These are phyloP conservation scores for Medicago lupulina DNA, from an alignment of 306 rosid genomes.

Conservation along the genomic window DNA sequence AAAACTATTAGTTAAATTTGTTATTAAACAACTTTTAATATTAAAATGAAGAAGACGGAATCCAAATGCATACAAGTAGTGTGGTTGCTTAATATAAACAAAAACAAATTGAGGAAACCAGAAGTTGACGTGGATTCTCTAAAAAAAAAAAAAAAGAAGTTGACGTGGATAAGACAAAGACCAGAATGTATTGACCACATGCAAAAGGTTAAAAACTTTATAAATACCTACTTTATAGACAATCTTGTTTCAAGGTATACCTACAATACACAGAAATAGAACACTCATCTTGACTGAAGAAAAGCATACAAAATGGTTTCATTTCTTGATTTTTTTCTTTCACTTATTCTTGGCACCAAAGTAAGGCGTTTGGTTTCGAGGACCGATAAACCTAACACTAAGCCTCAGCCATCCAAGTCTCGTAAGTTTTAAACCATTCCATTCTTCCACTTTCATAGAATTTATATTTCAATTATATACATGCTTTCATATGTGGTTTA, in stretches of 20 bases:
- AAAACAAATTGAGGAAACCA: neutral
- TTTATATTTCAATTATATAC: no score
- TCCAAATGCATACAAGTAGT: conserved; percentile 9
- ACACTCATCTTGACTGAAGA: neutral
- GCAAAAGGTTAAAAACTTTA: neutral
- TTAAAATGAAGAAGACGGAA: neutral
- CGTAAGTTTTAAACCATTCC: neutral
- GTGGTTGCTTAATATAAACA: neutral
- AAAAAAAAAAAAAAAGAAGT: no score
- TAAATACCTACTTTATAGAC: conserved; percentile 2
- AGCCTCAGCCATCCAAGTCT: neutral
- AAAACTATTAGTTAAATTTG: neutral
- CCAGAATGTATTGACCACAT: neutral
- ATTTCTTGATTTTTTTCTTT: neutral
- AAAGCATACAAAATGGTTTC: neutral
- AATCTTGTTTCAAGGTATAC: neutral
- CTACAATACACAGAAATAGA: neutral
- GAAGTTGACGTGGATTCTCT: conserved; percentile 11
- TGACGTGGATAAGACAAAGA: conserved; percentile 19
- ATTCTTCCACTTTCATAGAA: no score
- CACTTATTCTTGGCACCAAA: neutral
- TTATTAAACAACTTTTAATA: neutral
- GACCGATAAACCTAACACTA: neutral
- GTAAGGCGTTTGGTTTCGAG: neutral
- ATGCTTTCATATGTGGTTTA: no score